A percentile compares a stretch with the other conserved stretches of the same genome.
phyloP scores from a whole-genome alignment of 352 stramenopile species.

The Phytophthora agathidicida region DNA sequence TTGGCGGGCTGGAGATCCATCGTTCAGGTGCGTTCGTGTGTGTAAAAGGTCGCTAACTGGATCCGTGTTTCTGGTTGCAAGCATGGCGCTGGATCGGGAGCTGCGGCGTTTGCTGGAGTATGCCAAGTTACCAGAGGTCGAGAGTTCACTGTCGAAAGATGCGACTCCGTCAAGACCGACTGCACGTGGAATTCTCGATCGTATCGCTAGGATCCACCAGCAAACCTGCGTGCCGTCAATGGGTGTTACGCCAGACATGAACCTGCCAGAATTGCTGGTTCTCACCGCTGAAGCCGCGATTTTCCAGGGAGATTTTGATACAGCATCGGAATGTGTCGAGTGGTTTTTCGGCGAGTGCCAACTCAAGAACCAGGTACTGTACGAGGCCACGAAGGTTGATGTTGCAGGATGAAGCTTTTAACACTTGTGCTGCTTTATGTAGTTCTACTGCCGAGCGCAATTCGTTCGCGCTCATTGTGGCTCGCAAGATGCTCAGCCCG shows the following conservation, averaged over 20 bases:
- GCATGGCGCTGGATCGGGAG: conserved; percentile 64
- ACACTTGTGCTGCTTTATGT: conserved; percentile 4
- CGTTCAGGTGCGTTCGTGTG: conserved; percentile 10
- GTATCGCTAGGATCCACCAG: conserved; percentile 31
- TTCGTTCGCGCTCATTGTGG: conserved; percentile 80
- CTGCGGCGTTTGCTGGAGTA: conserved; percentile 54
- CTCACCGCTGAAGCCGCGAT: conserved; percentile 77
- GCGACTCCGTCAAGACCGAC: conserved; percentile 22
- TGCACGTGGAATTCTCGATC: conserved; percentile 43
- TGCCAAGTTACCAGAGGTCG: conserved; percentile 41
- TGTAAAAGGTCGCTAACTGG: conserved; percentile 22
- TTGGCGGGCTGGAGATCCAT: conserved; percentile 45
- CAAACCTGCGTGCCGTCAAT: conserved; percentile 47
- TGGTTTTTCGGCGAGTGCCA: conserved; percentile 77
- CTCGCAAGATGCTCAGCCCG: conserved; percentile 42
- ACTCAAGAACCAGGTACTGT: conserved; percentile 86
- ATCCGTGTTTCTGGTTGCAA: neutral
- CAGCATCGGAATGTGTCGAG: conserved; percentile 52
- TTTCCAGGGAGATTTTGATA: conserved; percentile 68
- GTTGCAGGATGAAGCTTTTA: neutral
- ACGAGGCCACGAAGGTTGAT: neutral
- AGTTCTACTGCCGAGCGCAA: conserved; percentile 90
- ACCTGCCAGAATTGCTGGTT: conserved; percentile 76
- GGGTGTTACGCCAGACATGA: conserved; percentile 29
- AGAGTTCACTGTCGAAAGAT: conserved; percentile 21